Percentiles rank a stretch among this genome's conserved stretches.
Conservation (phyloP, 2,329 filamentous ascomycete species). For the Trichophyton rubrum region DNA sequence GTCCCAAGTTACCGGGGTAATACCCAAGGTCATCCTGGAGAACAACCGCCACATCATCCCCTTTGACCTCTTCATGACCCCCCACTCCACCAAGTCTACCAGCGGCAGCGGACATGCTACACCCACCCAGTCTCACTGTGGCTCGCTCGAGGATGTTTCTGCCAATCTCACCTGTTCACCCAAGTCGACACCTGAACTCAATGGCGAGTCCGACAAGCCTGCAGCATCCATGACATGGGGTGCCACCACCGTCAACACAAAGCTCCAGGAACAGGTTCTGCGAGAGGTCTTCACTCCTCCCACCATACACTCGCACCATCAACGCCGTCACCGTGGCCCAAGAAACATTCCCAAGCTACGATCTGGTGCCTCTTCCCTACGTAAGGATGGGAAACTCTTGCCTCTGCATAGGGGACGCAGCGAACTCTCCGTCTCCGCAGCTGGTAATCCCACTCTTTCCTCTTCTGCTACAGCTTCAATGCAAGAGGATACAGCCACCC, state of each 20-base stretch:
- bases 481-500: slow-evolving; percentile 22
- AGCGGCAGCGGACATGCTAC: background rate
- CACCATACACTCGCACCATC: slow-evolving; percentile 58
- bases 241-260: slow-evolving; percentile 79
- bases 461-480: slow-evolving; percentile 18
- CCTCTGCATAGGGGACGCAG: background rate
- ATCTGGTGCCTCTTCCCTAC: slow-evolving; percentile 17
- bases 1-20: slow-evolving; percentile 59
- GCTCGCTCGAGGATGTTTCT: background rate
- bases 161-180: slow-evolving; percentile 5
- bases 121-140: background rate
- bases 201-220: background rate
- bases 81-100: slow-evolving; percentile 22
- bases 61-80: slow-evolving; percentile 61
- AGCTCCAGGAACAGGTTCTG: slow-evolving; percentile 78
- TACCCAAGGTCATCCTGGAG: slow-evolving; percentile 84
- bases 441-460: slow-evolving; percentile 8
- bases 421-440: background rate
- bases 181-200: background rate
- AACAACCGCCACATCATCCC: slow-evolving; percentile 92
- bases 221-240: slow-evolving; percentile 52
- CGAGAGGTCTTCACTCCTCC: slow-evolving; percentile 83
- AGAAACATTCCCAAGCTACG: slow-evolving; percentile 47
- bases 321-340: slow-evolving; percentile 53
- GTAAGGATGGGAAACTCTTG: background rate